These are phyloP conservation scores for Alisma plantagoaquatica DNA, from an alignment of 106 monocot species.

Conservation along the genomic window DNA sequence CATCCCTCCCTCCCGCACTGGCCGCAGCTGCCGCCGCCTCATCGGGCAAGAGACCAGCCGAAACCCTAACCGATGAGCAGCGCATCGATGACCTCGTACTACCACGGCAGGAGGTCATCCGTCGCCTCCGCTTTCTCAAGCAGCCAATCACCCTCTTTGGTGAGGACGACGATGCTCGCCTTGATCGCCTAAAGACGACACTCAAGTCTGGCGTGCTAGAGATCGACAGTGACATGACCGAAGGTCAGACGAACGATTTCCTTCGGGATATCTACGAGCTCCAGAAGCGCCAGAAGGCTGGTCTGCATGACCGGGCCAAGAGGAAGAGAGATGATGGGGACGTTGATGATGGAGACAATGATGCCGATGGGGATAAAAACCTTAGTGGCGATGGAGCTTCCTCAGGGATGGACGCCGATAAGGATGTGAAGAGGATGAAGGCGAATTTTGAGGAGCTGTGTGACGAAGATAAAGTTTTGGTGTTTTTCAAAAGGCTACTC, in stretches of 20 bases:
- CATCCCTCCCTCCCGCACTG: constrained; percentile 13
- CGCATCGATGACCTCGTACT: constrained; percentile 81
- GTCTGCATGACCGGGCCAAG: constrained; percentile 23
- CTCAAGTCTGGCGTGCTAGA: constrained; percentile 82
- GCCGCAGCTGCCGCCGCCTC: constrained; percentile 17
- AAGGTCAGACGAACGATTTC: constrained; percentile 96
- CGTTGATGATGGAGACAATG: constrained; percentile 25
- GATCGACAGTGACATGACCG: constrained; percentile 84
- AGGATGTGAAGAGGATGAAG: constrained; percentile 70
- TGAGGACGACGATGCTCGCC: constrained; percentile 81
- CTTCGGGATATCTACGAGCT: constrained; percentile 89
- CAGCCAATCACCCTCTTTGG: constrained; percentile 95
- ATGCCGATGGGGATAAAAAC: constrained; percentile 37
- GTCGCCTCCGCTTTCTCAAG: constrained; percentile 76
- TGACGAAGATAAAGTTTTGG: constrained; percentile 92
- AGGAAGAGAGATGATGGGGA: constrained; percentile 42
- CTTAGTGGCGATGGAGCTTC: constrained; percentile 42
- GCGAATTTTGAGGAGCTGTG: constrained; percentile 76
- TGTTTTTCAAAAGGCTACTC: constrained; percentile 83
- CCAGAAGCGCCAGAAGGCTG: constrained; percentile 81
- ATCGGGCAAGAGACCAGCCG: too few relatives aligned
- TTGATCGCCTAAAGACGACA: constrained; percentile 67
- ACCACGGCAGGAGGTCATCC: constrained; percentile 78
- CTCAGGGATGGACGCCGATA: constrained; percentile 54
- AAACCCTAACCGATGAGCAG: constrained; percentile 47